Conservation (phyloP, 768 basidiomycete genomes). For the Fomitopsis pulvina region DNA sequence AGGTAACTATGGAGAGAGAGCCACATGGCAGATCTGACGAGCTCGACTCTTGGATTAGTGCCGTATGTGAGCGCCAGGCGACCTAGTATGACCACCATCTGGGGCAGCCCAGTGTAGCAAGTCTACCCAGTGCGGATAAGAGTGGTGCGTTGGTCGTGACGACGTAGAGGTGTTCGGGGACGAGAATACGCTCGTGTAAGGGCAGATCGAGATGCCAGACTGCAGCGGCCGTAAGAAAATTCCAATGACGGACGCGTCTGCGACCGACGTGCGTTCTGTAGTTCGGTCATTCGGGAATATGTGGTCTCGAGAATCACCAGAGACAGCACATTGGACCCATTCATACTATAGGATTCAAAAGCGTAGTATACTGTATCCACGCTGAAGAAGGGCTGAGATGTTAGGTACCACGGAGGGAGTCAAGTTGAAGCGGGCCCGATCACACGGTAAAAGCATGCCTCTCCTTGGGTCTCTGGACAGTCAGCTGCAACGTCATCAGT, state of each 20-base stretch:
- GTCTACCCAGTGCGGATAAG: slow-evolving; percentile 8
- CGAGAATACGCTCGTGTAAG: too few relatives aligned
- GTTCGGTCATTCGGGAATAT: too few relatives aligned
- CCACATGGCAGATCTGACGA: neutral
- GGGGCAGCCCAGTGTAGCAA: slow-evolving; percentile 9
- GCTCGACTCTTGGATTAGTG: slow-evolving; percentile 10
- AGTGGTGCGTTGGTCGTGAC: neutral
- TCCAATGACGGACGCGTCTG: slow-evolving; percentile 4
- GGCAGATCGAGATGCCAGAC: slow-evolving; percentile 9
- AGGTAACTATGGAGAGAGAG: neutral
- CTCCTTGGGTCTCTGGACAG: too few relatives aligned
- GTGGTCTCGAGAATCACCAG: too few relatives aligned
- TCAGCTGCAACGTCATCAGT: too few relatives aligned
- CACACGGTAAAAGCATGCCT: too few relatives aligned
- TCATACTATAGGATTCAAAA: too few relatives aligned
- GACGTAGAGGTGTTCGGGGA: neutral
- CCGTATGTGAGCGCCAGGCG: slow-evolving; percentile 8
- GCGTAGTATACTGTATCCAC: too few relatives aligned
- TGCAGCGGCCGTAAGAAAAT: slow-evolving; percentile 5
- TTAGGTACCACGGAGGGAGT: too few relatives aligned
- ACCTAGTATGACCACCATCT: neutral
- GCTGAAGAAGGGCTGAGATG: too few relatives aligned
- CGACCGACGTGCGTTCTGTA: slow-evolving; percentile 5
- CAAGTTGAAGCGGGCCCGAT: too few relatives aligned
- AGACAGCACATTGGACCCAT: too few relatives aligned